phyloP scores from a whole-genome alignment of 257 asterid species.

The Forsythia suspensa region DNA sequence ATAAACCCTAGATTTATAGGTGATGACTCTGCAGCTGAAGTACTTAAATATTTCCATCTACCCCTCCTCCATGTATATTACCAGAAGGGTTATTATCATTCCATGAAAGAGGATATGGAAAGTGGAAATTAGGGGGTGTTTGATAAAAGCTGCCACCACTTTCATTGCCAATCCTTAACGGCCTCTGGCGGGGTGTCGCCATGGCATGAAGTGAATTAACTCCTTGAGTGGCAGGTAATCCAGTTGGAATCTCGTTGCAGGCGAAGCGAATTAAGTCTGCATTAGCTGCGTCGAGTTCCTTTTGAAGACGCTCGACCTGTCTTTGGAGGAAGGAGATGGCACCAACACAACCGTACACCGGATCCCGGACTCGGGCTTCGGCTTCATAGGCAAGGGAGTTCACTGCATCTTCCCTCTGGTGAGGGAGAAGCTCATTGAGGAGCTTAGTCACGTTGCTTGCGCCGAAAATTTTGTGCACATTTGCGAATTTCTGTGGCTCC shows the following conservation, averaged over 20 bases:
- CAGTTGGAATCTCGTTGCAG: conserved; percentile 22
- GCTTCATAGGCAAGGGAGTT: conserved; percentile 59
- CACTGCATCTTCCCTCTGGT: conserved; percentile 58
- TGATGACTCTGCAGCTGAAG: background rate
- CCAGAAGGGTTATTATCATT: conserved; percentile 28
- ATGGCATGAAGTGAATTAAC: background rate
- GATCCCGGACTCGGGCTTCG: conserved; percentile 55
- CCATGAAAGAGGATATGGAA: conserved; percentile 36
- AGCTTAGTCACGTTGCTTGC: conserved; percentile 58
- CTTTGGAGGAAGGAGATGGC: conserved; percentile 51
- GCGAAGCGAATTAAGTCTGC: conserved; percentile 46
- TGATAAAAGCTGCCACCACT: conserved; percentile 38
- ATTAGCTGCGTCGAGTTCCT: conserved; percentile 51
- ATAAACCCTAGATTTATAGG: conserved; percentile 34
- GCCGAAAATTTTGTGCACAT: conserved; percentile 54
- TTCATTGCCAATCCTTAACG: conserved; percentile 17
- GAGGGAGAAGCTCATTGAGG: conserved; percentile 52
- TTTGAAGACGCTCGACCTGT: conserved; percentile 52
- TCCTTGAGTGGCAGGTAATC: background rate
- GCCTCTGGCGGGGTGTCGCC: conserved; percentile 18
- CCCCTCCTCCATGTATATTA: conserved; percentile 27
- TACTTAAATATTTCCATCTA: conserved; percentile 30
- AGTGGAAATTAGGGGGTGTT: conserved; percentile 22
- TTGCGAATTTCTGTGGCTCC: conserved; percentile 50
- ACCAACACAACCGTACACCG: conserved; percentile 56